A percentile compares a stretch with the other conserved stretches of the same genome.
phyloP scores from a whole-genome alignment of 768 basidiomycete genomes.

The Daedalea quercina region DNA sequence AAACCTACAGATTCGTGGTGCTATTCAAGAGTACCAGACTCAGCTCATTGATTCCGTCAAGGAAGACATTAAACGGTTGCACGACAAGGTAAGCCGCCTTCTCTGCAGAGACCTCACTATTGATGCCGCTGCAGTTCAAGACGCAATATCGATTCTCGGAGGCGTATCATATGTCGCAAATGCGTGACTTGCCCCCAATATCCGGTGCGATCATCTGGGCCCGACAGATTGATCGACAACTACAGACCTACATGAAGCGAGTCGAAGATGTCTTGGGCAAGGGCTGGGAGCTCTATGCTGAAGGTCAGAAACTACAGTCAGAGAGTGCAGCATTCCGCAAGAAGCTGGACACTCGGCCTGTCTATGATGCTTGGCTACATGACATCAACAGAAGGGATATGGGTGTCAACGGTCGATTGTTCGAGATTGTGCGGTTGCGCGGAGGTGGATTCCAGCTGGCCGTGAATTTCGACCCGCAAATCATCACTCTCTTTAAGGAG shows the following conservation, averaged over 20 bases:
- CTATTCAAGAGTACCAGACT: slow-evolving; percentile 98
- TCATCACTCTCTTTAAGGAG: slow-evolving; percentile 98
- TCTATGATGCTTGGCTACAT: slow-evolving; percentile 94
- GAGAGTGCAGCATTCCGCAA: slow-evolving; percentile 89
- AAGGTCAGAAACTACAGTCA: slow-evolving; percentile 93
- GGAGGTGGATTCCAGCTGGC: slow-evolving; percentile 80
- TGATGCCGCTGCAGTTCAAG: slow-evolving; percentile 60
- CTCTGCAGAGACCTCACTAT: background rate
- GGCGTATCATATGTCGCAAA: slow-evolving; percentile 96
- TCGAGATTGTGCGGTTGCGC: slow-evolving; percentile 78
- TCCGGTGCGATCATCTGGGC: slow-evolving; percentile 99
- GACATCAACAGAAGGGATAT: slow-evolving; percentile 93
- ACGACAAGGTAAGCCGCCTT: slow-evolving; percentile 64
- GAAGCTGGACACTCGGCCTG: slow-evolving; percentile 90
- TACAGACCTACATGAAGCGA: slow-evolving; percentile 95
- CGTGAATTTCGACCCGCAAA: slow-evolving; percentile 97
- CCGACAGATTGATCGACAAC: slow-evolving; percentile 95
- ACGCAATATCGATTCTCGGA: slow-evolving; percentile 93
- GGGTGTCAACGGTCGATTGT: slow-evolving; percentile 85
- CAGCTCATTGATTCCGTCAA: slow-evolving; percentile 98
- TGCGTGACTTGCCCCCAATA: slow-evolving; percentile 97
- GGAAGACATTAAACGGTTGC: slow-evolving; percentile 92
- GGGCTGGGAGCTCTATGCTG: slow-evolving; percentile 99
- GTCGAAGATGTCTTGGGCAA: slow-evolving; percentile 98
- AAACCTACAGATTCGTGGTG: slow-evolving; percentile 80